Evolutionary conservation across 345 rosid species (phyloP), one percentile per base, ranked within the genome.

Genomic region (Lepidium africanum): DNA sequence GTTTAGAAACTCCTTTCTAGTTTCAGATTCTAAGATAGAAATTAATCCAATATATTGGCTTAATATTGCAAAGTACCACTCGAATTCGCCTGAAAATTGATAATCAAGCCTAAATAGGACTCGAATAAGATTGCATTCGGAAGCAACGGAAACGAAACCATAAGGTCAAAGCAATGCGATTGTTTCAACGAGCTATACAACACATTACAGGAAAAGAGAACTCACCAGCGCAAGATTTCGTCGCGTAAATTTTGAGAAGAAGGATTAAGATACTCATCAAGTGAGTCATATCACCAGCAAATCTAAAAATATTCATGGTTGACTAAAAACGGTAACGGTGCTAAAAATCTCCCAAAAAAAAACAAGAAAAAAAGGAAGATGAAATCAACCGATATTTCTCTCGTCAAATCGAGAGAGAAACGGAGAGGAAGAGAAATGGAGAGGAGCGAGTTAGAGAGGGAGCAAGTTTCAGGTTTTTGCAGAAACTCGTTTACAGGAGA

Each of bases 241-340:
- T 93, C 46, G 97, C 94, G 80, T 93, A 93, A 65, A 93, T 93
- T 83, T 93, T 93, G 81, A 93, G 98, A 70, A 93, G 96, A 67
- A 93, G 92, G 66, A 93, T 88, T 45, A 93, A 76, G 65, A 90
- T 82, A 58, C 96, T 90, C 73, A 82, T 82, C 78, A 93, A 79
- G 82, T 93, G 98, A 77, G 94, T 86, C 97, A 88, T 88, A 68
- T 92, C 98, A 7, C 98, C 98, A 14, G 89, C 86, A 67, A 93
- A 87, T 78, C 98, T 83, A 79, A 93, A 90, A 73, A 93, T 84
- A 78, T 93, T 93, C 98, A 93, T 93, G 75, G 77, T 61, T 79
- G 74, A 75, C 74, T 69, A 61, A 11, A 43, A 25, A 21, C 9
- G n/a, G n/a, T 56, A 46, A 25, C 77, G 68, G 37, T 23, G 14